Percentiles rank a stretch among this genome's conserved stretches.
Conservation (phyloP, 208 protist genomes). For the Trichomonas gallinae region DNA sequence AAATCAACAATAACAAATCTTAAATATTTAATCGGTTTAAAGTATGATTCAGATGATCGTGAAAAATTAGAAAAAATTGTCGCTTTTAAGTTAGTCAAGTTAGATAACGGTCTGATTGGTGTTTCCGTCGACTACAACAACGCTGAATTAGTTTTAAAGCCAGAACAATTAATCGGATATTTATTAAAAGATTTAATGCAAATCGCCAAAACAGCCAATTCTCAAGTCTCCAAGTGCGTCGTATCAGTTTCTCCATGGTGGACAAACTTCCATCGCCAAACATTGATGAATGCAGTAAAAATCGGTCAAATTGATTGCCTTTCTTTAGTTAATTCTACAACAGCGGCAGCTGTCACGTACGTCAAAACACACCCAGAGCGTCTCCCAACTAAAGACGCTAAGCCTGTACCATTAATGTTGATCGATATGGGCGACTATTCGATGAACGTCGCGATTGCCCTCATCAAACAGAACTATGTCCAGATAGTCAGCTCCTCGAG, state of each 20-base stretch:
- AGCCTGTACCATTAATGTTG: not conserved
- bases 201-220: not conserved
- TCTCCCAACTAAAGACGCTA: not conserved
- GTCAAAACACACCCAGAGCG: not conserved
- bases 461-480: not conserved
- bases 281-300: not conserved
- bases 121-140: not conserved
- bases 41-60: not conserved
- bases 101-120: not conserved
- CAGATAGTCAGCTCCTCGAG: not conserved
- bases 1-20: not conserved
- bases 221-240: not conserved
- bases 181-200: not conserved
- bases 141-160: not conserved
- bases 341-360: not conserved
- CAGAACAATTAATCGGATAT: constrained; percentile 12
- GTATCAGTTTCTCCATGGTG: not conserved
- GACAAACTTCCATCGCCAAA: not conserved
- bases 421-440: not conserved
- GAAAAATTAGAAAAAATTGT: not conserved
- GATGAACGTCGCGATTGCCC: not conserved
- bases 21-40: not conserved
- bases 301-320: not conserved
- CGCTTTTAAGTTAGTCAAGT: not conserved
- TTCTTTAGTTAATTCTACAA: not conserved